Conservation (phyloP, 2,329 filamentous ascomycete species). For the Elsinoe batatas region DNA sequence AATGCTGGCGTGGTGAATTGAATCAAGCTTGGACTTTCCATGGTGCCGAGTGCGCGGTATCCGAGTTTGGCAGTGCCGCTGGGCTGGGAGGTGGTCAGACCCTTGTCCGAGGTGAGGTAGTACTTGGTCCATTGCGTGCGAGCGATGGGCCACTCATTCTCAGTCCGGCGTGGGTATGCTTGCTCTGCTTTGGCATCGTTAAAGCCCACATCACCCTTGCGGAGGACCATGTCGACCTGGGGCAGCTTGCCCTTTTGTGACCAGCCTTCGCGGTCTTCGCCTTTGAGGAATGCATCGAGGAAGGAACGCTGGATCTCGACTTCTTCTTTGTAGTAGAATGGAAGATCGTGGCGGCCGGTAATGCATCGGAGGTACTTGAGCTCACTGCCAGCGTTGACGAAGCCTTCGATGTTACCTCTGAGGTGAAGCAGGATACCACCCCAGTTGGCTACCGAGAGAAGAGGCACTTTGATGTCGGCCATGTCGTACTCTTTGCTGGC, state of each 20-base stretch:
- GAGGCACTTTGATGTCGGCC: constrained; percentile 54
- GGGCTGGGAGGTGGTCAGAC: constrained; percentile 30
- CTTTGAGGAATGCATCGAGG: constrained; percentile 60
- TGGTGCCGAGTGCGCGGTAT: constrained; percentile 48
- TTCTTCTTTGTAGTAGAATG: constrained; percentile 60
- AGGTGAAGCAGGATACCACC: constrained; percentile 59
- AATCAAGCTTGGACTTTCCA: constrained; percentile 44
- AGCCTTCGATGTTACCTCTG: constrained; percentile 58
- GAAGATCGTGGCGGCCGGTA: constrained; percentile 58
- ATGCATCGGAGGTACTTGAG: constrained; percentile 60
- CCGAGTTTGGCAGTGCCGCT: constrained; percentile 35
- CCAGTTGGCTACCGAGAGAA: constrained; percentile 60
- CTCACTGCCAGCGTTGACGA: constrained; percentile 49
- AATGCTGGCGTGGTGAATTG: constrained; percentile 51
- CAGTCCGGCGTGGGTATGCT: constrained; percentile 43
- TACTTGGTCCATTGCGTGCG: constrained; percentile 53
- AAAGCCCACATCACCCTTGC: constrained; percentile 56
- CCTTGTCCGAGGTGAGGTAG: constrained; percentile 43
- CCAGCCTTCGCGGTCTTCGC: constrained; percentile 52
- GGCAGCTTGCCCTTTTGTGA: constrained; percentile 46
- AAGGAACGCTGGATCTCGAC: constrained; percentile 57
- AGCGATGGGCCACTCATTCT: constrained; percentile 56
- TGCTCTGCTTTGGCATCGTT: constrained; percentile 50
- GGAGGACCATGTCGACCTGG: constrained; percentile 49
- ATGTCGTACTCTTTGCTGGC: constrained; percentile 54